Evolutionary conservation across 768 basidiomycete species (phyloP), one percentile per base, ranked within the genome.

Genomic region (Leccinum incarnatum): DNA sequence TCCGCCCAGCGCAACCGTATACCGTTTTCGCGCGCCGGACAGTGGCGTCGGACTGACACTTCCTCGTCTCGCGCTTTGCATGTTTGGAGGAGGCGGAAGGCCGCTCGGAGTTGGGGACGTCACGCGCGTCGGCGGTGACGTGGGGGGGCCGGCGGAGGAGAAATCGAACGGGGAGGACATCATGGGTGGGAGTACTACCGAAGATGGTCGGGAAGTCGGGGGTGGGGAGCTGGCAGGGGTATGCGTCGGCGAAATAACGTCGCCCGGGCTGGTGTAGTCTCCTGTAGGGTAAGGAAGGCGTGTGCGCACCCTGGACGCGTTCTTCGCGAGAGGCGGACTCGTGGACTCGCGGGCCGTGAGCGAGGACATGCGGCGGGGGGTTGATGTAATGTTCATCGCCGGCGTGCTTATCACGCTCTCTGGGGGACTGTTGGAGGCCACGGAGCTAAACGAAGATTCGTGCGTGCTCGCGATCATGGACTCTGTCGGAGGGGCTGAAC

Each of bases 211-310:
- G 9, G 76, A 66, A 15, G 57, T 53, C 12, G 57, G 52, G 0
- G 83, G 79, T 3, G 83, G 77, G 8, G 85, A 82, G 49, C 69
- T 79, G n/a, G 85, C 71, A 21, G 72, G 79, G 55, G 69, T 78
- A 54, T 66, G 59, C 65, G 65, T 45, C 59, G 56, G 73, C 5
- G 72, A 72, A 11, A 69, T 67, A 1, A 79, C 70, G 36, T 85
- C 81, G 1, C 84, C 75, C 0, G 88, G 88, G 10, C 85, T 84
- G 5, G 89, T 78, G 59, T 94, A 93, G 64, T 94, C 92, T 4
- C 91, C 92, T 3, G 86, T 86, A 17, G 91, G 91, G 62, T 93
- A 93, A 23, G 91, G 90, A 15, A 92, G 76, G 36, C 89, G 83
- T 1, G 77, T 77, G 14, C 73, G 59, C 5, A 72, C 69, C 45